These are phyloP conservation scores for Kalaharituber pfeilii DNA, from an alignment of 2,329 filamentous ascomycete species.

Conservation along the genomic window DNA sequence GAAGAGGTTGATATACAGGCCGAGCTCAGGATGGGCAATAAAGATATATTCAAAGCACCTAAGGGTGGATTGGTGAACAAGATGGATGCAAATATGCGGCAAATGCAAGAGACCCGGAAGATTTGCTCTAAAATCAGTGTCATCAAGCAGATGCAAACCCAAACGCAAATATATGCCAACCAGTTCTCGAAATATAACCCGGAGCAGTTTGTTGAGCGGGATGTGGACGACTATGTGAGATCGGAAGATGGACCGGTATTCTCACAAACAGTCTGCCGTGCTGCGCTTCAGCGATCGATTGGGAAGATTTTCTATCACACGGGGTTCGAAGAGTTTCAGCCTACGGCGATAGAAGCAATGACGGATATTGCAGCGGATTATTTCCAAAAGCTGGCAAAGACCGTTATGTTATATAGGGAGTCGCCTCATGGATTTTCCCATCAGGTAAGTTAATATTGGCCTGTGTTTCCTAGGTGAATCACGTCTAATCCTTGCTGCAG, in stretches of 20 bases:
- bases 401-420: conserved; percentile 68
- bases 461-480: conserved; percentile 27
- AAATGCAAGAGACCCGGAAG: conserved; percentile 94
- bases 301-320: conserved; percentile 92
- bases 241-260: conserved; percentile 80
- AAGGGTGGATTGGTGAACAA: conserved; percentile 56
- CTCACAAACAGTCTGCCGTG: conserved; percentile 62
- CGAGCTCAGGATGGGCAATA: conserved; percentile 58
- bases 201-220: conserved; percentile 69
- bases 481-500: conserved; percentile 36
- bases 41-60: conserved; percentile 58
- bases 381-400: conserved; percentile 65
- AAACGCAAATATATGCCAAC: conserved; percentile 70
- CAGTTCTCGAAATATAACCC: conserved; percentile 95
- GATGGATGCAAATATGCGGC: conserved; percentile 77
- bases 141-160: conserved; percentile 98
- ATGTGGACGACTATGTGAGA: conserved; percentile 75
- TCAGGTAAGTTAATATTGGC: neutral
- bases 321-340: conserved; percentile 93
- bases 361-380: conserved; percentile 83
- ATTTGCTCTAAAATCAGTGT: conserved; percentile 91
- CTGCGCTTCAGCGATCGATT: conserved; percentile 74
- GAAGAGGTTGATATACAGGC: conserved; percentile 87
- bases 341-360: conserved; percentile 75
- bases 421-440: conserved; percentile 53